A percentile compares a stretch with the other conserved stretches of the same genome.
Evolutionary conservation across 2,329 filamentous ascomycete genomes (phyloP).

Genomic region (Venturia effusa): DNA sequence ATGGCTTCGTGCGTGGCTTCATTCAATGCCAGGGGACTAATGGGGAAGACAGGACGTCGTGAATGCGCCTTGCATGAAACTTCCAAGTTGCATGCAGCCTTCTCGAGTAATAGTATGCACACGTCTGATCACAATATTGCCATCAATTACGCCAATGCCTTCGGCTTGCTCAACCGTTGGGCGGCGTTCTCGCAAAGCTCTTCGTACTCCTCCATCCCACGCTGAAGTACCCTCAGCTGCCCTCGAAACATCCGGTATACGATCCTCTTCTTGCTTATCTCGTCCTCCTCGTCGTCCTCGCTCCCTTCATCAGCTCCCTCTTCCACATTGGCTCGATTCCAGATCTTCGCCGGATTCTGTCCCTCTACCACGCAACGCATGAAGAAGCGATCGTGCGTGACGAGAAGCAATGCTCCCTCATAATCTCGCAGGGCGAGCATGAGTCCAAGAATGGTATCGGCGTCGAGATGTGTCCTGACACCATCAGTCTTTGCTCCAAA

Average conservation of each 20-base stretch:
- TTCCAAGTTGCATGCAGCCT: neutral
- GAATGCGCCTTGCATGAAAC: neutral
- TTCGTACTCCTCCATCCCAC: slow-evolving; percentile 29
- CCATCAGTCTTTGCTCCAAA: neutral
- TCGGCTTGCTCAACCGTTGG: slow-evolving; percentile 16
- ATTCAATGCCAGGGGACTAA: too few relatives aligned
- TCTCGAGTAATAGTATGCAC: too few relatives aligned
- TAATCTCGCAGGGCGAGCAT: slow-evolving; percentile 55
- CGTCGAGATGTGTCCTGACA: slow-evolving; percentile 64
- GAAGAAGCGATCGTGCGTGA: slow-evolving; percentile 77
- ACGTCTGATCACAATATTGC: too few relatives aligned
- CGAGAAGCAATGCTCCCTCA: slow-evolving; percentile 63
- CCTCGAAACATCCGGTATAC: slow-evolving; percentile 27
- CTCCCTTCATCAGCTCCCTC: slow-evolving; percentile 31
- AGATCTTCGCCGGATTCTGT: slow-evolving; percentile 27
- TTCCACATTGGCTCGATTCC: slow-evolving; percentile 17
- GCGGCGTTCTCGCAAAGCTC: slow-evolving; percentile 24
- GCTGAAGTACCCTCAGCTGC: slow-evolving; percentile 23
- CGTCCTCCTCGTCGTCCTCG: slow-evolving; percentile 35
- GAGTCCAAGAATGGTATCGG: slow-evolving; percentile 65
- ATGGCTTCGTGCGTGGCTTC: too few relatives aligned
- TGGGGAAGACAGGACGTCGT: too few relatives aligned
- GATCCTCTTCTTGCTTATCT: slow-evolving; percentile 27
- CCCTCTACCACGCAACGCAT: slow-evolving; percentile 64
- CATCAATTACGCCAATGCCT: neutral